These are phyloP conservation scores for Saturnispora serradocipensis DNA, from an alignment of 805 yeast species.

Conservation along the genomic window DNA sequence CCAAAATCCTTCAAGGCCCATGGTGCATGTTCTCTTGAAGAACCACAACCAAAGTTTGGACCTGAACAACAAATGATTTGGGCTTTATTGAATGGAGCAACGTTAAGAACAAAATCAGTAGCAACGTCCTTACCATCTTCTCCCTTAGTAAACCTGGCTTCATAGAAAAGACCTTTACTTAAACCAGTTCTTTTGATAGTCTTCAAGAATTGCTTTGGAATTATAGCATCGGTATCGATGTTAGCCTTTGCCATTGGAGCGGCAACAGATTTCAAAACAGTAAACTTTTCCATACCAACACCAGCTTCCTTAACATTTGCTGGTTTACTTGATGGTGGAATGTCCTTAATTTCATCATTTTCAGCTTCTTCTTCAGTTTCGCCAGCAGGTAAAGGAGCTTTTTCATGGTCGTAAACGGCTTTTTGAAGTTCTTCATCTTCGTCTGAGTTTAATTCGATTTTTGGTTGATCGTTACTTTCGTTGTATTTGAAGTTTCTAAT, in stretches of 20 bases:
- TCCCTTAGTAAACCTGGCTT: slow-evolving; percentile 68
- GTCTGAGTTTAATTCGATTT: slow-evolving; percentile 37
- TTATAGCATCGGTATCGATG: slow-evolving; percentile 97
- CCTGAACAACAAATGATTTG: slow-evolving; percentile 87
- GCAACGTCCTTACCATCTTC: slow-evolving; percentile 61
- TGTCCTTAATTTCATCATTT: slow-evolving; percentile 52
- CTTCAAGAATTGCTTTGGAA: slow-evolving; percentile 96
- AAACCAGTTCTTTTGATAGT: slow-evolving; percentile 97
- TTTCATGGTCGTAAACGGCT: slow-evolving; percentile 62
- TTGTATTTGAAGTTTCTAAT: slow-evolving; percentile 72
- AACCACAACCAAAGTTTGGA: slow-evolving; percentile 98
- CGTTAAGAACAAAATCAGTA: slow-evolving; percentile 89
- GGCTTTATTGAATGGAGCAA: slow-evolving; percentile 70
- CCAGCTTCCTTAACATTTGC: slow-evolving; percentile 28
- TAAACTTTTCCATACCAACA: slow-evolving; percentile 65
- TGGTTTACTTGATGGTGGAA: slow-evolving; percentile 44
- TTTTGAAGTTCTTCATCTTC: slow-evolving; percentile 47
- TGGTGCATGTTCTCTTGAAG: slow-evolving; percentile 98
- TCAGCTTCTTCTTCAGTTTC: slow-evolving; percentile 38
- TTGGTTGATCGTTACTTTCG: slow-evolving; percentile 48
- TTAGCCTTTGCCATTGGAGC: slow-evolving; percentile 94
- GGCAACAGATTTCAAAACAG: slow-evolving; percentile 70
- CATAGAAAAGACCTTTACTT: slow-evolving; percentile 81
- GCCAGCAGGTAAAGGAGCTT: slow-evolving; percentile 47
- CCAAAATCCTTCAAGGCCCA: slow-evolving; percentile 99